Base-by-base conservation (phyloP, 2,329 filamentous ascomycete species). In the Albifimbria verrucaria region DNA sequence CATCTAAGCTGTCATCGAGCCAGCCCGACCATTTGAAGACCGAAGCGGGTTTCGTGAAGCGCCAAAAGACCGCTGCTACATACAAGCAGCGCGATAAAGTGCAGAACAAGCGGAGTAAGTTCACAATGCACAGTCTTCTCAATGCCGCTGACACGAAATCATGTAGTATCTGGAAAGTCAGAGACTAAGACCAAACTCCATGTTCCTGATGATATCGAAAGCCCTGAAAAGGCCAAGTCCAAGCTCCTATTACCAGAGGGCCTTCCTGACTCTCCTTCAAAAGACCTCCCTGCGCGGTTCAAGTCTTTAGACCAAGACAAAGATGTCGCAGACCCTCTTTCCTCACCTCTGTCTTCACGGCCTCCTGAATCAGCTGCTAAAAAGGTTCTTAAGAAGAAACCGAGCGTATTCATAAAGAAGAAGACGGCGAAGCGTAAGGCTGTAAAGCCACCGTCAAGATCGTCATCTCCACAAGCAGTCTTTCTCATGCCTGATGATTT, bases 31-130 rank as follows among this genome's bases (percentile, higher is more conserved):
- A 68, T 36, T 51, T 66, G 6, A 54, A 15, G n/a, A 43, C 62
- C 24, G 24, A 59, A n/a, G 48, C 26, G 4, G 66, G 64, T 3
- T 69, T 70, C 17, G 50, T 50, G 11, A 65, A 54, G 41, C 49
- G 32, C 7, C 53, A 39, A 20, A 53, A 36, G 1, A 36, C 55
- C 42, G 69, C 58, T 39, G 0, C 21, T 2, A 71, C 57, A 6
- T 72, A 69, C 52, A 56, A 44, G 6, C 21, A 53, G 28, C 11
- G 52, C 44, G n/a, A n/a, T n/a, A 47, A 25, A 47, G 22, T n/a
- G 26, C 20, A 39, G 12, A 12, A 39, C 18, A 4, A 4, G 17
- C 20, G 26, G 17, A 47, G 44, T 47, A 23, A 47, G 44, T 25
- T n/a, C 15, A 24, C n/a, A n/a, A n/a, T n/a, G n/a, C n/a, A n/a